Evolutionary conservation across 805 yeast species (phyloP), one percentile per base, ranked within the genome.

Genomic region (Ogataea paraovalis): DNA sequence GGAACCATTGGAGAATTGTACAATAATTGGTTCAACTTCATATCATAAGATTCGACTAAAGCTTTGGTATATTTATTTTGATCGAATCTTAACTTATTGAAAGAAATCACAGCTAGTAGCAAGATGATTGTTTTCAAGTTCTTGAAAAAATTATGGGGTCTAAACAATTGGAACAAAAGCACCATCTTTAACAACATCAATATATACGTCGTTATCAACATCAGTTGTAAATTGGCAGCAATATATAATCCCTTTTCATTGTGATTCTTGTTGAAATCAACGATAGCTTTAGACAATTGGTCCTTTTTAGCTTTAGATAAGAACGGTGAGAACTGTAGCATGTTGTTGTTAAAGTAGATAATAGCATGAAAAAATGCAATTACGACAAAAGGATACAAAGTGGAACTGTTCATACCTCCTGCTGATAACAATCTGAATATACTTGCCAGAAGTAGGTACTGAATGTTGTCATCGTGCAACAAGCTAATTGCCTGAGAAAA

Each of bases 311-410:
- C 43, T 58, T 56, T 30, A 2, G 68, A 51, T 55, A 44, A 52
- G 34, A 19, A 58, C 2, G 84, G 81, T 40, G 73, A 58, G 41
- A 71, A 67, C 45, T 85, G 84, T 48, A 83, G 67, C 49, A 84
- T 60, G 55, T 71, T 70, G 43, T 74, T 73, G 59, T 77, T 80
- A 55, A 76, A 65, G 64, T 83, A 85, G 39, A 76, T 74, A 58
- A 82, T 70, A 5, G 79, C 75, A 66, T 85, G 90, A 73, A 83
- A 84, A 2, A 76, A 50, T 4, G 88, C 81, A 64, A 75, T 85
- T 43, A 83, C 73, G 16, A 76, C 72, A 58, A 83, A 84, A 25
- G 89, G 82, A 52, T 80, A 71, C 49, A 82, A 66, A 53, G 67
- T 73, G 36, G 70, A 80, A 6, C 59, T 48, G 37, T 49, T 55